Percentiles rank a stretch among this genome's conserved stretches.
These are phyloP conservation scores for Nakazawaea molendinolei DNA, from an alignment of 805 yeast species.

Conservation along the genomic window DNA sequence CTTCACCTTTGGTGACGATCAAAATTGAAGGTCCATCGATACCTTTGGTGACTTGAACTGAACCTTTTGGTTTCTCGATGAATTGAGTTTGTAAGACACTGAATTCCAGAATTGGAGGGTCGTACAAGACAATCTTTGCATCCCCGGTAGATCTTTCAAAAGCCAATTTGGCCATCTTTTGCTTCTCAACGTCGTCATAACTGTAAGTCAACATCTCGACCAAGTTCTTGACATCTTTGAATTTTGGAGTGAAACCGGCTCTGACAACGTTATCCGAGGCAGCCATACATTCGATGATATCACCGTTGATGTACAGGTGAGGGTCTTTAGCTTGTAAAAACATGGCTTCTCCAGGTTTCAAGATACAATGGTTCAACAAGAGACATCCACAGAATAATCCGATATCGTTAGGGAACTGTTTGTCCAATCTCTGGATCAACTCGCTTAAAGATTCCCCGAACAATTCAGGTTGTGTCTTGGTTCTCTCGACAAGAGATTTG, in stretches of 20 bases:
- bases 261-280: slow-evolving; percentile 97
- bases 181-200: slow-evolving; percentile 85
- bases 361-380: slow-evolving; percentile 78
- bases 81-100: slow-evolving; percentile 82
- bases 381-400: slow-evolving; percentile 96
- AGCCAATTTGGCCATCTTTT: slow-evolving; percentile 68
- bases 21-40: slow-evolving; percentile 85
- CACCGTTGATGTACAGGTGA: slow-evolving; percentile 96
- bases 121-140: slow-evolving; percentile 63
- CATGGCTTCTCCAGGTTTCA: slow-evolving; percentile 91
- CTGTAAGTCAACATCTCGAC: slow-evolving; percentile 88
- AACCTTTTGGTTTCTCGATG: slow-evolving; percentile 22
- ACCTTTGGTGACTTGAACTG: slow-evolving; percentile 45
- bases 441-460: slow-evolving; percentile 60
- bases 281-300: slow-evolving; percentile 99
- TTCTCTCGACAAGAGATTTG: slow-evolving; percentile 56
- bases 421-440: slow-evolving; percentile 68
- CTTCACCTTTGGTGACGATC: slow-evolving; percentile 78
- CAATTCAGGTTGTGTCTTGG: slow-evolving; percentile 48
- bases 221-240: slow-evolving; percentile 87
- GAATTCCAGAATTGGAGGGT: slow-evolving; percentile 97
- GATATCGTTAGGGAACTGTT: slow-evolving; percentile 88
- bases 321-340: slow-evolving; percentile 96
- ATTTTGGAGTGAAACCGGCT: slow-evolving; percentile 99
- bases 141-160: slow-evolving; percentile 60